Evolutionary conservation across 1,284 basidiomycete genomes (phyloP).

Genomic region (Ceratobasidium sp.): DNA sequence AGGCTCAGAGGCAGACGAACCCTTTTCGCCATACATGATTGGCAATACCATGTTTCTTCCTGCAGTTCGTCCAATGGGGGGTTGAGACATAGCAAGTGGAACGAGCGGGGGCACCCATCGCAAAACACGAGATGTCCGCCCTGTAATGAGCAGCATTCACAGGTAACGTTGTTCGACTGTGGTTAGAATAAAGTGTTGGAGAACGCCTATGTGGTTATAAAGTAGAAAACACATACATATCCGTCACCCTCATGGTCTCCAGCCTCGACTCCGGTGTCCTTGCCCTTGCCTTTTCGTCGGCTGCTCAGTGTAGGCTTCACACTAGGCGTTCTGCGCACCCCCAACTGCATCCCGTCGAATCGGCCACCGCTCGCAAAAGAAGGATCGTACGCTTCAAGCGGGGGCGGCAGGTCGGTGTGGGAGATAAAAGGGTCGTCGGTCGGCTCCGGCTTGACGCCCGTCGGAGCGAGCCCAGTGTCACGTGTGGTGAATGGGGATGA

Average conservation of each 20-base stretch:
- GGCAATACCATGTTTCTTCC: slow-evolving; percentile 94
- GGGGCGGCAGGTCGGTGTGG: slow-evolving; percentile 28
- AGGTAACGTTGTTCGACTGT: slow-evolving; percentile 27
- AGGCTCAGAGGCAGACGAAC: slow-evolving; percentile 55
- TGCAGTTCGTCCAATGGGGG: slow-evolving; percentile 90
- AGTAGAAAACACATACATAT: slow-evolving; percentile 1
- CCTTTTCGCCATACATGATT: slow-evolving; percentile 70
- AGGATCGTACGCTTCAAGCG: slow-evolving; percentile 9
- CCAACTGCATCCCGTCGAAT: slow-evolving; percentile 8
- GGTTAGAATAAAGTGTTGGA: slow-evolving; percentile 16
- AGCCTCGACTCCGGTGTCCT: slow-evolving; percentile 34
- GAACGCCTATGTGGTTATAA: slow-evolving; percentile 21
- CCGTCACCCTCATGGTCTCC: slow-evolving; percentile 38
- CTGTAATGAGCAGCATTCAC: slow-evolving; percentile 33
- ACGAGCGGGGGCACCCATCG: slow-evolving; percentile 94
- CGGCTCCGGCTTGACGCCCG: slow-evolving; percentile 37
- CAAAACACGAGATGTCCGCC: slow-evolving; percentile 88
- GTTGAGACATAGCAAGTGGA: slow-evolving; percentile 95
- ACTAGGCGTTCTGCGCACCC: slow-evolving; percentile 4
- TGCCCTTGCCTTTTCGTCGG: slow-evolving; percentile 44
- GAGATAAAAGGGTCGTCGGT: slow-evolving; percentile 40
- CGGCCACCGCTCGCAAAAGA: background rate
- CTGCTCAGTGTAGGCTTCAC: slow-evolving; percentile 2
- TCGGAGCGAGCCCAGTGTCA: slow-evolving; percentile 17
- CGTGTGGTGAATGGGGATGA: slow-evolving; percentile 27